Base-by-base conservation (phyloP, 805 yeast genomes). In the Myxozyma neglecta region DNA sequence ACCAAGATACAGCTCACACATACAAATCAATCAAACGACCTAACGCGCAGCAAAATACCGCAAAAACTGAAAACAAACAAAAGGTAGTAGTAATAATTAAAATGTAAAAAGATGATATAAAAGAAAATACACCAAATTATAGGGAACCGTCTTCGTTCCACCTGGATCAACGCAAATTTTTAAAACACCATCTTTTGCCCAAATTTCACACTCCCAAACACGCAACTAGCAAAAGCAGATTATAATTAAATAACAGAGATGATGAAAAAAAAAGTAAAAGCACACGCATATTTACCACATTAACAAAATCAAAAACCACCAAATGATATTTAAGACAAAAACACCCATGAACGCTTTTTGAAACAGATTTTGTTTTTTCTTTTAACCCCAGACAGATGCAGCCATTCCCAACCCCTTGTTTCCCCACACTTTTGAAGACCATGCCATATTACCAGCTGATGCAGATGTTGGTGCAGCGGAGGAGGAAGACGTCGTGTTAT, bases 301-400 rank as follows among this genome's bases (percentile, higher is more conserved):
- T 24, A 57, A 20, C 34, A 49, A 57, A 45, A 46, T 14, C 14
- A 36, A 50, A 24, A 52, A 37, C 55, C 55, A 36, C 32, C 14
- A 53, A 43, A 44, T 44, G 47, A 42, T 53, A 52, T 52, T 52
- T 37, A 50, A 50, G 44, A 49, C 53, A 50, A 50, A 48, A 43
- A 53, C 48, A 52, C 54, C 36, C 36, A 40, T 45, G 53, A 48
- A 52, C 42, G 29, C 42, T 39, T 47, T 53, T 45, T 36, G 50
- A 24, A 49, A 36, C 18, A 40, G 36, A 39, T 29, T 39, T 61
- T 43, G 34, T 43, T 34, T 18, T 51, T 29, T 39, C 36, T 50
- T 57, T 63, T 63, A 60, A 56, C 67, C 67, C 64, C 61, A 63
- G 58, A 63, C 64, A 51, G 67, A 63, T 63, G 67, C 67, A 56